These are phyloP conservation scores for Carex kokanica DNA, from an alignment of 176 grass and related monocot species.

Conservation along the genomic window DNA sequence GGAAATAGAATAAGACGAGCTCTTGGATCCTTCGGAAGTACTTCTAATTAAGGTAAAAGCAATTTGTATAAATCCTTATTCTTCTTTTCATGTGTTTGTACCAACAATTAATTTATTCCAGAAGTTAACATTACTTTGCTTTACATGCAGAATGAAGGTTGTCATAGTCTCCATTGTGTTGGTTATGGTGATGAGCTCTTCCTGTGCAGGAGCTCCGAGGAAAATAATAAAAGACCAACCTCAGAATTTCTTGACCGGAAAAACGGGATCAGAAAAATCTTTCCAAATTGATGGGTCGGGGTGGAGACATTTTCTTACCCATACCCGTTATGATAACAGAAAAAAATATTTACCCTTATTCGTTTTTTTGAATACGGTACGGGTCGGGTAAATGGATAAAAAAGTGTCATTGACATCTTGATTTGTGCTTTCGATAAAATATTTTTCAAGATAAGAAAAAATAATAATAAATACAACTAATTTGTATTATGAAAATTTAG, in stretches of 20 bases:
- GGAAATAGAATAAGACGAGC: background rate
- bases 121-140: background rate
- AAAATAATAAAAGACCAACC: background rate
- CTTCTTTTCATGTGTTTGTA: background rate
- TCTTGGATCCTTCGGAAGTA: background rate
- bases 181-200: background rate
- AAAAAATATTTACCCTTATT: too few relatives aligned
- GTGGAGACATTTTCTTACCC: too few relatives aligned
- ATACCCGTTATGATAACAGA: too few relatives aligned
- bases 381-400: too few relatives aligned
- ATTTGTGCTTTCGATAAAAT: too few relatives aligned
- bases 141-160: background rate
- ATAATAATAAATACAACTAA: too few relatives aligned
- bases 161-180: background rate
- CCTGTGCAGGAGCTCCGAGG: background rate
- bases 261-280: background rate
- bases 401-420: too few relatives aligned
- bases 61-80: background rate
- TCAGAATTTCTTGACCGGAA: background rate
- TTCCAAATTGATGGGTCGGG: background rate
- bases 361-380: too few relatives aligned
- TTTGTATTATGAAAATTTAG: too few relatives aligned
- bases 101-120: background rate
- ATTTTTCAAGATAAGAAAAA: too few relatives aligned
- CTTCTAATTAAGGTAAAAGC: background rate